Evolutionary conservation across 2,329 filamentous ascomycete genomes (phyloP).

Genomic region (Fusarium napiforme): DNA sequence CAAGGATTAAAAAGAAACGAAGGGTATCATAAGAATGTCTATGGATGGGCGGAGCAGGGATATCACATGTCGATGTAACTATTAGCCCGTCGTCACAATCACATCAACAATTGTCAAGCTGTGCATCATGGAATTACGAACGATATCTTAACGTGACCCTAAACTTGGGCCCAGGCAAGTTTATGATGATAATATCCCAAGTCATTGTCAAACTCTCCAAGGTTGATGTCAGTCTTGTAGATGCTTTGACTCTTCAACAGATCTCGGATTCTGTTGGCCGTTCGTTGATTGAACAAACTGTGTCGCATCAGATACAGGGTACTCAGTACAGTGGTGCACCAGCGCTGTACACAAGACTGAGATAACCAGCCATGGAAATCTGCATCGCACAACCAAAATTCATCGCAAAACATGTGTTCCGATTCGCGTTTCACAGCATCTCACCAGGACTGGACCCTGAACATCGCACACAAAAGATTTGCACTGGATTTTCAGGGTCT

Average conservation of each 20-base stretch:
- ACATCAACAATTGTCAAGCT: neutral
- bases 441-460: neutral
- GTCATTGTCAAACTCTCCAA: no score
- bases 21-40: neutral
- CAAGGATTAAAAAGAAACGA: neutral
- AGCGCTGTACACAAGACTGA: neutral
- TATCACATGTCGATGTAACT: constrained; percentile 8
- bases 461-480: constrained; percentile 1
- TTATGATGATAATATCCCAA: no score
- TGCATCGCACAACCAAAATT: no score
- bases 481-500: constrained; percentile 22
- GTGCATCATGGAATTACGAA: neutral
- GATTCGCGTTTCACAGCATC: neutral
- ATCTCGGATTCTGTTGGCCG: no score
- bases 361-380: no score
- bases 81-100: neutral
- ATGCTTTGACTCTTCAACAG: neutral
- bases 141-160: neutral
- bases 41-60: neutral
- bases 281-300: no score
- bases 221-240: neutral
- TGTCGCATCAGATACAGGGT: neutral
- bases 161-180: neutral
- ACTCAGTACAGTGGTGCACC: neutral
- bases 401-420: neutral